Evolutionary conservation across 139 green algal species (phyloP).

Genomic region (Chlorella sp.): DNA sequence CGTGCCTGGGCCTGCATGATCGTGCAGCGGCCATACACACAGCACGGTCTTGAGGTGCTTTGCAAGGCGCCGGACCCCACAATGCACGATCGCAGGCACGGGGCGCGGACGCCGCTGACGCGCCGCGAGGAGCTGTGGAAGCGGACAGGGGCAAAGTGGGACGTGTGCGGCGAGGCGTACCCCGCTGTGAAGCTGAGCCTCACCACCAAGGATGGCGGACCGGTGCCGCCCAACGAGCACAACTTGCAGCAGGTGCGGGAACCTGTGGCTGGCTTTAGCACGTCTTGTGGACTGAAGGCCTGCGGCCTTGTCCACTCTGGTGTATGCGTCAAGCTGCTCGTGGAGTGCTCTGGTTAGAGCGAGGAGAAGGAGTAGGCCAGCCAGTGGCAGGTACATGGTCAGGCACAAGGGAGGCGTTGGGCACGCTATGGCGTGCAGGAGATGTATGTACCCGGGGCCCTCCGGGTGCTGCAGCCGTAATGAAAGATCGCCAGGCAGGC

Average conservation of each 20-base stretch:
- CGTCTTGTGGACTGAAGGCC: background rate
- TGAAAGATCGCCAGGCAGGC: background rate
- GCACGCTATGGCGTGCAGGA: too few relatives aligned
- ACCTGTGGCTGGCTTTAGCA: background rate
- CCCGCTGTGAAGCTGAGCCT: constrained; percentile 27
- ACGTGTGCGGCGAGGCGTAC: constrained; percentile 42
- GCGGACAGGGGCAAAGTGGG: constrained; percentile 17
- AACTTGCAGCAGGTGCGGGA: constrained; percentile 41
- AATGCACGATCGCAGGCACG: constrained; percentile 31
- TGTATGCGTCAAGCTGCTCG: too few relatives aligned
- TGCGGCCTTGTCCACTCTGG: constrained; percentile 5
- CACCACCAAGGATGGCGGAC: constrained; percentile 14
- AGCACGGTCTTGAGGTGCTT: background rate
- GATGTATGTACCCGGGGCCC: too few relatives aligned
- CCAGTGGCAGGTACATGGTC: too few relatives aligned
- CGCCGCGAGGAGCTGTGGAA: constrained; percentile 29
- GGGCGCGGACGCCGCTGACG: constrained; percentile 55
- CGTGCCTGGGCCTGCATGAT: background rate
- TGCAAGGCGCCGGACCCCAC: background rate
- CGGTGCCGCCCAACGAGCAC: constrained; percentile 22
- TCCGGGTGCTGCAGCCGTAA: too few relatives aligned
- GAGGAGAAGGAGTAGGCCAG: too few relatives aligned
- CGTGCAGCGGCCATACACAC: background rate
- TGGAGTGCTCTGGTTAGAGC: background rate
- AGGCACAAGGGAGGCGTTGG: too few relatives aligned